Conservation (phyloP, 176 grass and related monocot genomes). For the Puya raimondii region DNA sequence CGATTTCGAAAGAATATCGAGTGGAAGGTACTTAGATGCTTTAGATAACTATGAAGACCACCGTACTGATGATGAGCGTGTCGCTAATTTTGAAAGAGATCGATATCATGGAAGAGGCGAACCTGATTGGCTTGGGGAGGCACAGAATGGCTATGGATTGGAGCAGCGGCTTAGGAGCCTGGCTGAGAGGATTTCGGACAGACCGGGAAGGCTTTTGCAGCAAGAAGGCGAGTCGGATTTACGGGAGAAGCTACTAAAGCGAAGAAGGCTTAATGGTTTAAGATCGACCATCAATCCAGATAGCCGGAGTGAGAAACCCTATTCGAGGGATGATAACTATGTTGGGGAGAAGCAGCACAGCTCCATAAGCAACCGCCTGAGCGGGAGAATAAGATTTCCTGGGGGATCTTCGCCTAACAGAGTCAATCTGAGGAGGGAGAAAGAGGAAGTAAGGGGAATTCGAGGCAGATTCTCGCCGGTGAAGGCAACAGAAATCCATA, state of each 20-base stretch:
- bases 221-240: slow-evolving; percentile 33
- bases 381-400: slow-evolving; percentile 44
- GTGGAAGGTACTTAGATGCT: neutral
- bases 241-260: slow-evolving; percentile 50
- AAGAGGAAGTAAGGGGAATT: slow-evolving; percentile 20
- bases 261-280: slow-evolving; percentile 31
- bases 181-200: slow-evolving; percentile 22
- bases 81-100: slow-evolving; percentile 1
- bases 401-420: slow-evolving; percentile 17
- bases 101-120: slow-evolving; percentile 13
- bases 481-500: neutral
- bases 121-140: slow-evolving; percentile 11
- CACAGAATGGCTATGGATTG: slow-evolving; percentile 22
- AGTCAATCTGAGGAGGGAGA: slow-evolving; percentile 18
- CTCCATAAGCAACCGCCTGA: slow-evolving; percentile 24
- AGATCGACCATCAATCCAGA: neutral
- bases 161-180: slow-evolving; percentile 21
- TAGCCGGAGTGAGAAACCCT: neutral
- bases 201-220: slow-evolving; percentile 22
- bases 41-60: neutral
- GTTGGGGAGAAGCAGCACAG: slow-evolving; percentile 17
- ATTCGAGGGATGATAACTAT: slow-evolving; percentile 9
- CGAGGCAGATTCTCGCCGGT: slow-evolving; percentile 12
- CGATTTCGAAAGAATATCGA: neutral
- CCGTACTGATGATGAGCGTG: slow-evolving; percentile 8